These are phyloP conservation scores for Avicennia marina DNA, from an alignment of 257 asterid genomes.

Conservation along the genomic window DNA sequence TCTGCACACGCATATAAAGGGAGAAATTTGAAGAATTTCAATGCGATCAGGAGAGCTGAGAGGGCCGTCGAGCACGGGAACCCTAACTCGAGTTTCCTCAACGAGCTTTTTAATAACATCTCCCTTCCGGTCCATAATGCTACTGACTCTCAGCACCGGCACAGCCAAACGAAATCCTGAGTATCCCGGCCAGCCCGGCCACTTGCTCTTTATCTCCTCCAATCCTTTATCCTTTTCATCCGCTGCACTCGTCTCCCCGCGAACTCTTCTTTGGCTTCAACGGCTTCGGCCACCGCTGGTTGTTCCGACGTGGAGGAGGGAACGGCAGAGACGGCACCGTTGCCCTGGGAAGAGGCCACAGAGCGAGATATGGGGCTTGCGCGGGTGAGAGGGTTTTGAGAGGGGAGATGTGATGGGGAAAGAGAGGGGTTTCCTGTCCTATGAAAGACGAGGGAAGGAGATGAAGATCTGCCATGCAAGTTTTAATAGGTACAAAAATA, in stretches of 20 bases:
- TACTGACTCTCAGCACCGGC: slow-evolving; percentile 73
- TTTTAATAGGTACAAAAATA: neutral
- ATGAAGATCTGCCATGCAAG: too few relatives aligned
- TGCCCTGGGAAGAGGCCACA: slow-evolving; percentile 25
- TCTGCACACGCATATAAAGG: neutral
- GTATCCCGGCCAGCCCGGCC: slow-evolving; percentile 96
- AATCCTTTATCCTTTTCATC: slow-evolving; percentile 21
- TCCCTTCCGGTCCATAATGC: slow-evolving; percentile 85
- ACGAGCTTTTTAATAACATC: slow-evolving; percentile 79
- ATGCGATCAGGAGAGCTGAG: slow-evolving; percentile 64
- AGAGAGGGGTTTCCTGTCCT: too few relatives aligned
- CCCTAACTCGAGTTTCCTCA: slow-evolving; percentile 71
- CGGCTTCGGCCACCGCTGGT: slow-evolving; percentile 12
- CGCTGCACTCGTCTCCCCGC: slow-evolving; percentile 16
- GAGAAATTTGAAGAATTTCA: slow-evolving; percentile 26
- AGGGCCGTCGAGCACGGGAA: slow-evolving; percentile 83
- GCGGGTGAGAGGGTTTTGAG: slow-evolving; percentile 21
- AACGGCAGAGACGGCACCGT: slow-evolving; percentile 12
- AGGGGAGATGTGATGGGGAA: neutral
- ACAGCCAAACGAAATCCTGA: slow-evolving; percentile 58
- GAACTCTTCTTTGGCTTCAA: slow-evolving; percentile 8
- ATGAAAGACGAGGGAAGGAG: too few relatives aligned
- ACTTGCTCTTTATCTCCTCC: slow-evolving; percentile 39
- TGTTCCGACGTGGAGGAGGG: slow-evolving; percentile 2
- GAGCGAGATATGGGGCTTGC: neutral